Base-by-base conservation (phyloP, 2,329 filamentous ascomycete genomes). In the Capronia americana region DNA sequence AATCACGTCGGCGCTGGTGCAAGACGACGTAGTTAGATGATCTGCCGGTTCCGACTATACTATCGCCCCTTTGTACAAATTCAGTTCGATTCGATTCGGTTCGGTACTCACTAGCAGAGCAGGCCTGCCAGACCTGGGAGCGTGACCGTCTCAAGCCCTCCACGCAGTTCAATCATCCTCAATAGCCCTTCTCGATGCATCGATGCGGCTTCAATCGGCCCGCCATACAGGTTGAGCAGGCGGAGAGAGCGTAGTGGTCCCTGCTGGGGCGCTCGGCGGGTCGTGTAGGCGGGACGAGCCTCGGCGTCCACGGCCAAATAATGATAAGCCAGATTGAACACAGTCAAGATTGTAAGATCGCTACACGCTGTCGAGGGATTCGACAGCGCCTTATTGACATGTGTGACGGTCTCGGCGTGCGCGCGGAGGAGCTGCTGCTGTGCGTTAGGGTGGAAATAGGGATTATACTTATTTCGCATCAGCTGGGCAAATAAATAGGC, bases 151-250 rank as follows among this genome's bases (percentile, higher is more conserved):
- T 59, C 46, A 20, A 71, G 53, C 5, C 71, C 71, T 4, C 71
- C 71, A 51, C 66, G 66, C 14, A 73, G 57, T 54, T 70, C 55
- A 11, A 72, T 68, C 34, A 73, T 71, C 59, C 66, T 68, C 24
- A 55, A 60, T 3, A 70, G 67, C 8, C 67, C 71, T 59, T 72
- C 61, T n/a, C 68, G 65, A 63, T 73, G 71, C 14, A 68, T 59
- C 48, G 55, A 32, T 3, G 12, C 62, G 4, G 34, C 28, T 12
- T 55, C 48, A n/a, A 64, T 53, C 10, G 62, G 62, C 5, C 62
- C 62, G 28, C 62, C 62, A 20, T 61, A 64, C 8, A 64, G 50
- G 23, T 60, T 61, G 50, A 64, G 57, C n/a, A 64, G 62, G 30
- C 57, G 56, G 20, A 64, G 44, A 3, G 62, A 61, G 2, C 53